These are phyloP conservation scores for Metschnikowia lochheadii DNA, from an alignment of 805 yeast genomes.

Conservation along the genomic window DNA sequence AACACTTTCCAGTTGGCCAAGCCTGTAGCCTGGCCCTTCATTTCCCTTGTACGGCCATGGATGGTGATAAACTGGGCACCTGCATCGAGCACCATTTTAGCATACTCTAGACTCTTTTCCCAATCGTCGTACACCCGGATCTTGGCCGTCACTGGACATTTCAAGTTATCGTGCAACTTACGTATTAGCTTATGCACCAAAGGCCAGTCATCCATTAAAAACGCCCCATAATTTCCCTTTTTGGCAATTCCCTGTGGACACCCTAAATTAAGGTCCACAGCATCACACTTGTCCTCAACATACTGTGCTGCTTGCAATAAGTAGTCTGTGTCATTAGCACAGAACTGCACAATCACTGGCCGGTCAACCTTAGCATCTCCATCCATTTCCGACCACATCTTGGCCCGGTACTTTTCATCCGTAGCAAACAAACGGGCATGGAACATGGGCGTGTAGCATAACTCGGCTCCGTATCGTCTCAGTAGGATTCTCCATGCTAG, in stretches of 20 bases:
- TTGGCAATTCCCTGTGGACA: conserved; percentile 98
- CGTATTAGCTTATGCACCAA: conserved; percentile 67
- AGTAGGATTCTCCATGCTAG: conserved; percentile 91
- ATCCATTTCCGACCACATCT: conserved; percentile 68
- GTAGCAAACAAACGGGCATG: conserved; percentile 90
- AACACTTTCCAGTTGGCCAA: conserved; percentile 89
- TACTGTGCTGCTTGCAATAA: conserved; percentile 74
- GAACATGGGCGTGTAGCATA: conserved; percentile 95
- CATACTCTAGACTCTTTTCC: conserved; percentile 80
- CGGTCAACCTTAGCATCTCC: conserved; percentile 69
- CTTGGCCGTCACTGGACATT: conserved; percentile 91
- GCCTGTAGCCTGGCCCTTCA: conserved; percentile 96
- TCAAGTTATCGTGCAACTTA: conserved; percentile 67
- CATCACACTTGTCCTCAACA: conserved; percentile 85
- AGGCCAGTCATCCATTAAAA: conserved; percentile 96
- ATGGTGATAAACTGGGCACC: conserved; percentile 95
- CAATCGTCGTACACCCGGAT: conserved; percentile 84
- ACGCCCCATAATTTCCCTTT: conserved; percentile 93
- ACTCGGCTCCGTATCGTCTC: conserved; percentile 83
- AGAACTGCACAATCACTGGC: conserved; percentile 90
- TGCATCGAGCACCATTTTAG: conserved; percentile 80
- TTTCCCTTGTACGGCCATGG: conserved; percentile 94
- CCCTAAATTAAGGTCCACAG: conserved; percentile 91
- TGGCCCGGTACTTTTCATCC: conserved; percentile 71
- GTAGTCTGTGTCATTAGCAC: conserved; percentile 92